Evolutionary conservation across 169 alveolate genomes (phyloP).

Genomic region (Plasmodium inui): DNA sequence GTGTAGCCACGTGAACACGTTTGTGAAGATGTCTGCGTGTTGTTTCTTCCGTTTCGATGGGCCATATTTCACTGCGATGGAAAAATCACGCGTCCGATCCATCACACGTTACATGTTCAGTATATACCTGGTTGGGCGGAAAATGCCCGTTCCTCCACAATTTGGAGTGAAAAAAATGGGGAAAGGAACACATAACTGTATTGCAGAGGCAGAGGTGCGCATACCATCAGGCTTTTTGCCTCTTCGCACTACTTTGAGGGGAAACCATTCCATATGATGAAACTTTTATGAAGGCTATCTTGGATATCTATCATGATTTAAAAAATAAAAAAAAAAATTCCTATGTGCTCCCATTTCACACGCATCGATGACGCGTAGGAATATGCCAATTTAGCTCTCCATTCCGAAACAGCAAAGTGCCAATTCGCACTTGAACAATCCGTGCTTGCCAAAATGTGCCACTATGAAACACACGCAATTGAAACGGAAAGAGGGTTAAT

Average conservation of each 20-base stretch:
- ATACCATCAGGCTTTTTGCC: background rate
- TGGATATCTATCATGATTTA: background rate
- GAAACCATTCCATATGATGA: background rate
- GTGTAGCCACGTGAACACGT: background rate
- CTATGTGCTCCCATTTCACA: background rate
- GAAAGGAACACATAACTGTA: background rate
- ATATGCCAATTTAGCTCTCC: background rate
- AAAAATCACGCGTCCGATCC: background rate
- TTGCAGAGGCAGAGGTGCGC: background rate
- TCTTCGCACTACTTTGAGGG: background rate
- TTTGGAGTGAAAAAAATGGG: background rate
- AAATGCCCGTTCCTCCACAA: background rate
- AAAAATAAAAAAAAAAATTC: background rate
- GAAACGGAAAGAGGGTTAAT: conserved; percentile 57
- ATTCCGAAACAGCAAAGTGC: background rate
- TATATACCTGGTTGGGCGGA: background rate
- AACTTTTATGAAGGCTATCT: background rate
- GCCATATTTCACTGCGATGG: background rate
- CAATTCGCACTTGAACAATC: background rate
- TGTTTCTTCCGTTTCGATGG: background rate
- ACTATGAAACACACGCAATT: conserved; percentile 32
- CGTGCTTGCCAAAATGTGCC: conserved; percentile 36
- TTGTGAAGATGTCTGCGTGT: background rate
- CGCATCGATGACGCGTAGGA: background rate
- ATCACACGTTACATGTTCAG: background rate